A percentile compares a stretch with the other conserved stretches of the same genome.
Evolutionary conservation across 2,329 filamentous ascomycete genomes (phyloP).

Genomic region (Colletotrichum noveboracense): DNA sequence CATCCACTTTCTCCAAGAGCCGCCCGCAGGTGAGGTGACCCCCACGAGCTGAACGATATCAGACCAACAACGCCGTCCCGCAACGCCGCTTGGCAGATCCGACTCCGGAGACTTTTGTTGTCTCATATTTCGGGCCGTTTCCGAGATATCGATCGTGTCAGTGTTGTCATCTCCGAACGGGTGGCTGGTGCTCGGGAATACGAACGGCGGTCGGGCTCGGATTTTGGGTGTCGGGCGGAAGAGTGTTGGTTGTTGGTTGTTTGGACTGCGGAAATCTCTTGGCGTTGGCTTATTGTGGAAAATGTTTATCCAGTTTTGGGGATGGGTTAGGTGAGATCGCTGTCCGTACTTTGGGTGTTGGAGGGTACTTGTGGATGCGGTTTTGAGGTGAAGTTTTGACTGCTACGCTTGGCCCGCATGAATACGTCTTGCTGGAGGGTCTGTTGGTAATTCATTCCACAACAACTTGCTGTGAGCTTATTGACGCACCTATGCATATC

Average conservation of each 20-base stretch:
- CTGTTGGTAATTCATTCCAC: not conserved
- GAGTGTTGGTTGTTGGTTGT: not conserved
- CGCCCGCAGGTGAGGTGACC: not conserved
- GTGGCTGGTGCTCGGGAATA: not conserved
- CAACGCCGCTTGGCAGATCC: not conserved
- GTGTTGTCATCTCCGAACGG: not conserved
- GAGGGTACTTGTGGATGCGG: too few species aligned
- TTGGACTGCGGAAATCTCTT: not conserved
- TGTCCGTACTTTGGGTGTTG: too few species aligned
- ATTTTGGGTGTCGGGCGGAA: not conserved
- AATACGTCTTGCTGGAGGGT: not conserved
- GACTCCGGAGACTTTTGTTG: not conserved
- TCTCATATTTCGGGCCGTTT: not conserved
- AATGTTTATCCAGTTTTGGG: not conserved
- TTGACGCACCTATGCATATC: too few species aligned
- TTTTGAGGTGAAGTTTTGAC: too few species aligned
- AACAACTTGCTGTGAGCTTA: too few species aligned
- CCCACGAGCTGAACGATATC: not conserved
- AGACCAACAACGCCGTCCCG: not conserved
- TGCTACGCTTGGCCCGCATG: too few species aligned
- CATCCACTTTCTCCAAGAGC: not conserved
- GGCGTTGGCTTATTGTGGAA: not conserved
- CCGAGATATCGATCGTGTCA: not conserved
- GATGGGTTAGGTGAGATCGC: not conserved
- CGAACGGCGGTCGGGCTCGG: not conserved